Percentiles rank a stretch among this genome's conserved stretches.
Conservation (phyloP, 495 filamentous ascomycete genomes). For the Aspergillus mulundensis region DNA sequence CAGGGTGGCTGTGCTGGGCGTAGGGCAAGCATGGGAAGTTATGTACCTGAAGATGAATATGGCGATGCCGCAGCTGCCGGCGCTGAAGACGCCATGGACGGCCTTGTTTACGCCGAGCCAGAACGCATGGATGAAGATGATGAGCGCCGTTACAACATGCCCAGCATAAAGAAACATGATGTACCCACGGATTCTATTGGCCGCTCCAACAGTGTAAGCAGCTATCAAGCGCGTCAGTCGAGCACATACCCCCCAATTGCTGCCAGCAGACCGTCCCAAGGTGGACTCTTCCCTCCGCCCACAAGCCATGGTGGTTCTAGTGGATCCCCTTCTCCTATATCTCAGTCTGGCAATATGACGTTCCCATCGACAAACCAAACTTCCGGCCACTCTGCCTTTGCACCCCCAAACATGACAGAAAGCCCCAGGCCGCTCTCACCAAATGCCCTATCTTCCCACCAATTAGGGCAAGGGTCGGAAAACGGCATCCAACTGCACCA, state of each 20-base stretch:
- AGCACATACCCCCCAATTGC: conserved; percentile 77
- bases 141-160: conserved; percentile 56
- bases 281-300: conserved; percentile 59
- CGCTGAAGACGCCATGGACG: conserved; percentile 75
- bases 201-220: conserved; percentile 46
- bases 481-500: conserved; percentile 37
- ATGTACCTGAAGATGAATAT: conserved; percentile 73
- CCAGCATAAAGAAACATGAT: conserved; percentile 70
- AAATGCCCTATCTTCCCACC: conserved; percentile 56
- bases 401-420: conserved; percentile 72
- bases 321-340: conserved; percentile 50
- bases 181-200: conserved; percentile 34
- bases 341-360: conserved; percentile 45
- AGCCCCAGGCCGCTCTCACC: conserved; percentile 86
- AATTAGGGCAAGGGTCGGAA: conserved; percentile 52
- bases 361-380: conserved; percentile 44
- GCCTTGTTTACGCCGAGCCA: conserved; percentile 61
- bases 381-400: conserved; percentile 57
- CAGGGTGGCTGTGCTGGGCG: conserved; percentile 93
- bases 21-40: conserved; percentile 80
- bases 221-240: conserved; percentile 55
- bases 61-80: conserved; percentile 44
- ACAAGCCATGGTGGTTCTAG: conserved; percentile 45
- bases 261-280: conserved; percentile 39
- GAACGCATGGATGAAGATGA: conserved; percentile 66